Base-by-base conservation (phyloP, 805 yeast genomes). In the Hanseniaspora thailandica region DNA sequence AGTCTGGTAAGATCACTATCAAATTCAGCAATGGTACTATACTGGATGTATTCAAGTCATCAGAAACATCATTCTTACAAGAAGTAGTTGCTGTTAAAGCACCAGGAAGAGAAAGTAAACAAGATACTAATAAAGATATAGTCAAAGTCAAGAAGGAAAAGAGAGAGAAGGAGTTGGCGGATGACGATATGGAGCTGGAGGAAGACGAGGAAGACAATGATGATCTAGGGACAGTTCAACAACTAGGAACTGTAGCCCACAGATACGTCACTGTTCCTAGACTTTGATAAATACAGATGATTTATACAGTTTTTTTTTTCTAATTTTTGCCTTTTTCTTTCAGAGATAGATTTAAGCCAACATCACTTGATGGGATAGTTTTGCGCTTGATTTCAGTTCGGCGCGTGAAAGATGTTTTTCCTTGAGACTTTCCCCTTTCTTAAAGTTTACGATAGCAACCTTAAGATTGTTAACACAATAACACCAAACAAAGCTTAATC, bases 1-100 rank as follows among this genome's bases (percentile, higher is more conserved):
- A 81, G 61, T 86, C 96, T 1, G 97, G 97, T 3, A 85, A 77
- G 63, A 65, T 87, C 20, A 74, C 94, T 3, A 75, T 89, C 65
- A 76, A 78, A 56, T 69, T 90, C 36, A 38, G 45, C 41, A 48
- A 48, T 41, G 96, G 95, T 13, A 76, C 79, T 49, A 76, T 78
- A 7, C 75, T 81, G 74, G 86, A 83, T 54, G 80, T 88, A 22
- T 71, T 80, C 4, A 75, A 77, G 60, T 96, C 96, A 15, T 79
- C 86, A 3, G 75, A 80, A 12, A 66, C 84, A 6, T 72, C 76
- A 4, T 81, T 87, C 57, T 67, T 84, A 26, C 96, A 90, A 64
- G 90, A 86, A 55, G 71, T 86, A 9, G 78, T 83, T 2, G 67
- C 77, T 19, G 58, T 82, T n/a, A 76, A 80, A 45, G 66, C 66